Percentiles rank a stretch among this genome's conserved stretches.
phyloP scores from a whole-genome alignment of 768 basidiomycete species.

The Amanita subjunquillea region DNA sequence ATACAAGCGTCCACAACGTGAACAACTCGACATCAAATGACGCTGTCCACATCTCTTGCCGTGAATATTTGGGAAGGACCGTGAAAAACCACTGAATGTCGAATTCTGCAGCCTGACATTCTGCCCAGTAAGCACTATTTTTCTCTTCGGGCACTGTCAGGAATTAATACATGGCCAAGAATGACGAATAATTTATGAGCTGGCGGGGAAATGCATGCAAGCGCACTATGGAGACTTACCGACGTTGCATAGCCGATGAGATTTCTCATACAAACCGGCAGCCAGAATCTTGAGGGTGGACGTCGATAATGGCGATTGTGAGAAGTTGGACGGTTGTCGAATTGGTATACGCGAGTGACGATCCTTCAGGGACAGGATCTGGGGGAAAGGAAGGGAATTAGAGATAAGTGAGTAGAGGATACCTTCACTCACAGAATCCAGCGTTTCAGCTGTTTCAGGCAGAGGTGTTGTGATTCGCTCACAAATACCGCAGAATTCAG shows the following conservation, averaged over 20 bases:
- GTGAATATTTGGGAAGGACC: constrained; percentile 26
- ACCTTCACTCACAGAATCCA: background rate
- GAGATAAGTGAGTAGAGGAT: background rate
- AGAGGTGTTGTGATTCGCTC: constrained; percentile 44
- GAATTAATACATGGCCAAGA: background rate
- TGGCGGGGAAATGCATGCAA: background rate
- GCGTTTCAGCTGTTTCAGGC: constrained; percentile 13
- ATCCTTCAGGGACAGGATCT: background rate
- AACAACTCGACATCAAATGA: constrained; percentile 33
- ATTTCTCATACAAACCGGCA: constrained; percentile 6
- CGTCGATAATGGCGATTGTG: constrained; percentile 6
- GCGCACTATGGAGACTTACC: constrained; percentile 17
- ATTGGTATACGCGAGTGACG: background rate
- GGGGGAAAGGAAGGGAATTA: background rate
- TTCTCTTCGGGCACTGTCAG: constrained; percentile 12
- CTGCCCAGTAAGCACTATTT: constrained; percentile 23
- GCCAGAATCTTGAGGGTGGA: constrained; percentile 3
- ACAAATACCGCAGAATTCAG: constrained; percentile 37
- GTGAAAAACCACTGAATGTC: constrained; percentile 36
- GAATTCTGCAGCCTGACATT: constrained; percentile 31
- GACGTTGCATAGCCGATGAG: background rate
- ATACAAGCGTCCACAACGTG: constrained; percentile 37
- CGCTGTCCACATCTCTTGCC: constrained; percentile 20
- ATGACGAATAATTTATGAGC: constrained; percentile 3
- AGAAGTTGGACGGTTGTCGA: background rate